Evolutionary conservation across 306 rosid species (phyloP), one percentile per base, ranked within the genome.

Genomic region (Rosa rugosa): DNA sequence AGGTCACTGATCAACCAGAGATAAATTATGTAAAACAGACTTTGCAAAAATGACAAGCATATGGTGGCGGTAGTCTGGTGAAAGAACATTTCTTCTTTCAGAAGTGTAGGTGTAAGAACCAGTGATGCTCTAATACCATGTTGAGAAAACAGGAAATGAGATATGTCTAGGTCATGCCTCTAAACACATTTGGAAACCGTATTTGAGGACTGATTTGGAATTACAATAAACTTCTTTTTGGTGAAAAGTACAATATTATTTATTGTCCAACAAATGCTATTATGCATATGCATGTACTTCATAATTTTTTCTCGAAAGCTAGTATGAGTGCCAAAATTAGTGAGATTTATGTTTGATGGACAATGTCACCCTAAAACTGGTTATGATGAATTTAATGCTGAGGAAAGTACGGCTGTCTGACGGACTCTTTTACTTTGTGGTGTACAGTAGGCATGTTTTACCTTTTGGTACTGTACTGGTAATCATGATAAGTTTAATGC

Each of bases 401-500:
- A 22, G 3, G 10, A 53, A 18, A 53, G 8, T 53, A 53, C 3
- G 9, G 54, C 20, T 73, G 66, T 54, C 34, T 40, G 50, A 12
- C 4, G 22, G 25, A 6, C 12, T n/a, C 53, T 41, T 56, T 74
- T 40, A 8, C 23, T 57, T 49, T 49, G 14, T 57, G 45, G 14
- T 41, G 25, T 23, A 74, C 54, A 54, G 25, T 14, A 18, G 41
- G 51, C 67, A 38, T 56, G 13, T 51, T 36, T 36, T 6, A 10
- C 40, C 40, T 20, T 11, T 53, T 12, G n/a, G 1, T 53, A 8
- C 62, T 50, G 31, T 42, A 36, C 34, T 16, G 10, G 42, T 34
- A 34, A 4, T 64, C 36, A 4, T 34, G 6, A 64, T 54, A 36
- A 51, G n/a, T 57, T 68, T 75, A 77, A 41, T 85, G 56, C 22